Base-by-base conservation (phyloP, 495 filamentous ascomycete genomes). In the Annulohypoxylon bovei region DNA sequence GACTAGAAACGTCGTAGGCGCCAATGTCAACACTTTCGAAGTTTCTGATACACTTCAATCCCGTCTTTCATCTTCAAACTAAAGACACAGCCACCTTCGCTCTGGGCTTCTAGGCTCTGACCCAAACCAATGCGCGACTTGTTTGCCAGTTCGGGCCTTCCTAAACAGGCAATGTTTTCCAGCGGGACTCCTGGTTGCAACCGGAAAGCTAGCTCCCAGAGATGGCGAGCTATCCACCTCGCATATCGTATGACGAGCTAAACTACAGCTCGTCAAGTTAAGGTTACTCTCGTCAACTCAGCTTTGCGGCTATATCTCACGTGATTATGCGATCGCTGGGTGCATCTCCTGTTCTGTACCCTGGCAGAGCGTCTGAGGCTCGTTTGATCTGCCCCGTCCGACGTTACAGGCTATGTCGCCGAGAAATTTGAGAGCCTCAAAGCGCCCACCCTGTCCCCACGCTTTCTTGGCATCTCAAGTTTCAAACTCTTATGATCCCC, bases 351-450 rank as follows among this genome's bases (percentile, higher is more conserved):
- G 16, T 33, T 55, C 35, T 39, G 28, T 44, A 20, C 46, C 67
- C 55, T 44, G 14, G 14, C 46, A 61, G 32, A 25, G 18, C 33
- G 73, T 76, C 62, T 68, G 74, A 68, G 68, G 68, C 52, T 71
- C 65, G 74, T 76, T 76, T 76, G 74, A 76, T 76, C 74, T 74
- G 11, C 71, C 42, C 25, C 55, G 33, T 65, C 49, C 12, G 44
- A 57, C 58, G 71, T 74, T 57, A 71, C 64, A 65, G 62, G 32
- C 25, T 70, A 25, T 49, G 37, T 5, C 54, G 57, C 62, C 66
- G 40, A 66, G 66, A 58, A 42, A 70, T 33, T 40, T 46, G n/a
- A 66, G 67, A 70, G 58, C 70, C 70, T 73, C 70, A 66, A 72
- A 72, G 59, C 32, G 46, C 1, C 58, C 37, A 61, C 32, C 35